Evolutionary conservation across 176 grass and related monocot genomes (phyloP), one percentile per base, ranked within the genome.

Genomic region (Bolboschoenus planiculmis): DNA sequence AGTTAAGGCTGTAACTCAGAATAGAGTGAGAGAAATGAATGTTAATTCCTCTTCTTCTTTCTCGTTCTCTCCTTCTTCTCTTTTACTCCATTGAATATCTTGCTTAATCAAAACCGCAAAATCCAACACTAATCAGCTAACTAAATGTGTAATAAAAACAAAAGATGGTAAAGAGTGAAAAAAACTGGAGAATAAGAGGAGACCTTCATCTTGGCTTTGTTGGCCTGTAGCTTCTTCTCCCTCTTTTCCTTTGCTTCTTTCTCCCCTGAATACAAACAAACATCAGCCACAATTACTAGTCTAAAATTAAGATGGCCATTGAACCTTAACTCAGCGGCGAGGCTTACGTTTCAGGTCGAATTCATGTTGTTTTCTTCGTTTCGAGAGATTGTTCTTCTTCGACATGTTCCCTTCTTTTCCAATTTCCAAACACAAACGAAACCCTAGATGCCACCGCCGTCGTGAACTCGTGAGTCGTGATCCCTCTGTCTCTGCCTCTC

Each of bases 341-440:
- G n/a, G 36, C 4, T 13, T 89, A 94, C 95, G 85, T 73, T 82
- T 46, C 50, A 94, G 90, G 82, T 97, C 95, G 85, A 97, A 97
- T 57, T 91, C 90, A 85, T 97, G 80, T 79, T 92, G 92, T 40
- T 90, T 94, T 77, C 83, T 97, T 78, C 92, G 77, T 78, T 86
- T 91, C 64, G 83, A 71, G 23, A 93, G 92, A 68, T 90, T 97
- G 90, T 98, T 98, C 87, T 94, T 94, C 92, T 97, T 94, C 66
- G 94, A 97, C 94, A 97, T 97, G 37, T 60, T 56, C 71, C 31
- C 10, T 43, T 6, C 39, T 15, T 35, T 81, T 39, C 36, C 26
- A 54, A 80, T 26, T 26, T 6, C 78, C 16, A 56, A 27, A 37
- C 16, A 23, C 24, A 29, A 3, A 34, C 50, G 14, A 78, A 67